Base-by-base conservation (phyloP, 306 rosid species). In the Rosa lucieae region DNA sequence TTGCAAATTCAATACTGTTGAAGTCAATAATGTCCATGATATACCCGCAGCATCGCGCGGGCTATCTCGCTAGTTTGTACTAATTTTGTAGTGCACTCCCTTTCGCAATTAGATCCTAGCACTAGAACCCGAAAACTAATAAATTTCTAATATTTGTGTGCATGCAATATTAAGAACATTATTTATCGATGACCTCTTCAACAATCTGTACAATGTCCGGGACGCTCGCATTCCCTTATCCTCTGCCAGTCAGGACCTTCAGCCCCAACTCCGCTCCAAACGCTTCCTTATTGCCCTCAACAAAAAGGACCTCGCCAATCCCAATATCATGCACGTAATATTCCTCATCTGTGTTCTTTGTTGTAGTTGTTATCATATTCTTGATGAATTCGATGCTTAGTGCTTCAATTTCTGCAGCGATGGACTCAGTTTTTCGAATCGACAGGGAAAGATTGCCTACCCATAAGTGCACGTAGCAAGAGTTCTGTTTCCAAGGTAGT, bases 171-270 rank as follows among this genome's bases (percentile, higher is more conserved):
- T 32, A 32, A 32, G 35, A 32, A 32, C 35, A 32, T 32, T 32
- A 32, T 32, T 32, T 32, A 32, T 32, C 35, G 1, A 32, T 32
- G 35, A 1, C 35, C 35, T 32, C 2, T 32, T 32, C 35, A 32
- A 32, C 35, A 32, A 32, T 32, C 35, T 32, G 35, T 2, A 32
- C 35, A 32, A 32, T 32, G 97, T 94, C 52, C 85, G 97, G 15
- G 98, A 94, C 67, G 84, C 98, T 26, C 93, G 98, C 69, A 89
- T 94, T 68, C 94, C 98, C 2, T 10, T 94, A 11, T 94, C 98
- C 39, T 92, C 98, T 35, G 87, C 93, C 44, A 92, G 90, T 80
- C 70, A 78, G 78, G 85, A 90, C 56, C 97, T 94, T 74, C 92
- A 92, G 63, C 71, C 93, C 7, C 90, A 83, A 1, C 97, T 92